Conservation (phyloP, 257 asterid genomes). For the Nemophila menziesii region DNA sequence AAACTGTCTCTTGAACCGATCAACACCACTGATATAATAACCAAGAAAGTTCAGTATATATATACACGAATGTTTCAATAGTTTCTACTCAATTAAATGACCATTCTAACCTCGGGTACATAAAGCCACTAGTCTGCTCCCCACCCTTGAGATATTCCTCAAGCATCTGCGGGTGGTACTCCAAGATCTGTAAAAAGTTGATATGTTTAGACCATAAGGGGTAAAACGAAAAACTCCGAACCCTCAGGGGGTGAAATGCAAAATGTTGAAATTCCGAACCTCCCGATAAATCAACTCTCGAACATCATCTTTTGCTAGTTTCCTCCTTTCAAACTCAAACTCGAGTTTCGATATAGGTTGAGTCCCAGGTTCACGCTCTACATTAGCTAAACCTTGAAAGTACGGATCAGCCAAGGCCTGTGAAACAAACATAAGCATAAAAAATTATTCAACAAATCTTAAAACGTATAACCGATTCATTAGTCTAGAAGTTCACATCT, state of each 20-base stretch:
- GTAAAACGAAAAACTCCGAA: background rate
- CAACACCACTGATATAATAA: constrained; percentile 51
- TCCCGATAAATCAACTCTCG: constrained; percentile 9
- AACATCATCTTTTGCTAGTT: constrained; percentile 6
- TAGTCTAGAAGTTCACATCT: constrained; percentile 7
- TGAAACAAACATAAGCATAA: background rate
- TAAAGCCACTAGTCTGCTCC: constrained; percentile 68
- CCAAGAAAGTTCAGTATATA: too few species aligned
- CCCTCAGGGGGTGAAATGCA: constrained; percentile 5
- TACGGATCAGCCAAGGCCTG: constrained; percentile 10
- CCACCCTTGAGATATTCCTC: constrained; percentile 64
- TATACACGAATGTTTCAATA: background rate
- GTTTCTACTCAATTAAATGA: constrained; percentile 5
- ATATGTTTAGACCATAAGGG: constrained; percentile 1
- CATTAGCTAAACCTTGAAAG: constrained; percentile 6
- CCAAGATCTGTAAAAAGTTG: constrained; percentile 48
- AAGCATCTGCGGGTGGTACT: constrained; percentile 91
- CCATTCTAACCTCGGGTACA: constrained; percentile 66
- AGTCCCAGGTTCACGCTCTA: constrained; percentile 6
- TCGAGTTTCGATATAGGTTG: constrained; percentile 8
- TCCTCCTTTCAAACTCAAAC: constrained; percentile 10
- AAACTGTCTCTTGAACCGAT: constrained; percentile 89
- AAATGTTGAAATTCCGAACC: background rate
- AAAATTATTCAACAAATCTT: constrained; percentile 3
- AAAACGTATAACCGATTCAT: constrained; percentile 5